phyloP scores from a whole-genome alignment of 176 grass and related monocot species.

The Chloris gayana region DNA sequence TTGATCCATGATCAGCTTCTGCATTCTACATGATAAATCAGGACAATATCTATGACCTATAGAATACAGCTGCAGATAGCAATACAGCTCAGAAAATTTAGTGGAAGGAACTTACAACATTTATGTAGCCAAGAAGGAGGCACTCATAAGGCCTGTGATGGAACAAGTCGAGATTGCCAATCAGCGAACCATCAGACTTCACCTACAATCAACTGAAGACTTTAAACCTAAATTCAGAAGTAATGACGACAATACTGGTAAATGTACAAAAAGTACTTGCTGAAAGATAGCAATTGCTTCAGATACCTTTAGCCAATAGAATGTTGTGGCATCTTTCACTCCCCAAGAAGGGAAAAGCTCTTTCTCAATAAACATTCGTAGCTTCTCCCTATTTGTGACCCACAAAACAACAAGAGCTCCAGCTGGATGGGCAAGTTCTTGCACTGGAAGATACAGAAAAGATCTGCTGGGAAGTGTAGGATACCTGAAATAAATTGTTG shows the following conservation, averaged over 20 bases:
- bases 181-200: slow-evolving; percentile 76
- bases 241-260: neutral
- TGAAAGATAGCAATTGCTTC: slow-evolving; percentile 1
- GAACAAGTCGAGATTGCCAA: slow-evolving; percentile 84
- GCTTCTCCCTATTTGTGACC: slow-evolving; percentile 86
- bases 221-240: slow-evolving; percentile 23
- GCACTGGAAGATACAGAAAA: slow-evolving; percentile 84
- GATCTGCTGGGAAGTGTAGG: slow-evolving; percentile 85
- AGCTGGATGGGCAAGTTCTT: slow-evolving; percentile 79
- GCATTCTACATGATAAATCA: slow-evolving; percentile 51
- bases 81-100: neutral
- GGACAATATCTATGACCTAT: slow-evolving; percentile 16
- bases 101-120: slow-evolving; percentile 53
- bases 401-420: slow-evolving; percentile 94
- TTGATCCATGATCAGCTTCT: slow-evolving; percentile 30
- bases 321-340: slow-evolving; percentile 56
- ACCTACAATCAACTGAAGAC: slow-evolving; percentile 52
- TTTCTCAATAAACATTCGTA: slow-evolving; percentile 70
- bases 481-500: slow-evolving; percentile 57
- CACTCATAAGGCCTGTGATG: slow-evolving; percentile 97
- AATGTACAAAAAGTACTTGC: neutral
- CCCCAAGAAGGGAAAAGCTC: slow-evolving; percentile 87
- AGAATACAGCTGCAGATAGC: slow-evolving; percentile 13
- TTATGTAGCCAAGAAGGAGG: slow-evolving; percentile 85
- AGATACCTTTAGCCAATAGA: slow-evolving; percentile 91